phyloP scores from a whole-genome alignment of 1,139 yeast genomes.

The Magnusiomyces fungicola region DNA sequence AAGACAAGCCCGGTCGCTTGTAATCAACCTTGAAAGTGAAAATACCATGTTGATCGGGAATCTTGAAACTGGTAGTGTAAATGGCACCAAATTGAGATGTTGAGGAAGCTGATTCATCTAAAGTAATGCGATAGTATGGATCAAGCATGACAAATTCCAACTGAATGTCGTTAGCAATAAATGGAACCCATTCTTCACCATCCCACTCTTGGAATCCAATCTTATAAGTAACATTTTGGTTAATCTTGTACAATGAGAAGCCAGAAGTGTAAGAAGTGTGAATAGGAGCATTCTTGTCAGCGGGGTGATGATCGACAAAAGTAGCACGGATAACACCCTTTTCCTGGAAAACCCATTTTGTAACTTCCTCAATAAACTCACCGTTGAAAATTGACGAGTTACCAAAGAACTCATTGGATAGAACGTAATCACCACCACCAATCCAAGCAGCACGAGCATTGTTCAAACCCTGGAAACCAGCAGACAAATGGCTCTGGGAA shows the following conservation, averaged over 20 bases:
- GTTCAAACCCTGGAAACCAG: constrained; percentile 73
- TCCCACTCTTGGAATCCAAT: constrained; percentile 45
- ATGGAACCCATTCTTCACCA: constrained; percentile 65
- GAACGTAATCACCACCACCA: constrained; percentile 55
- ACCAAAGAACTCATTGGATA: not conserved
- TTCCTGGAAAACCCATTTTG: constrained; percentile 72
- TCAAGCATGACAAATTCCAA: constrained; percentile 85
- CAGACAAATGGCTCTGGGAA: constrained; percentile 65
- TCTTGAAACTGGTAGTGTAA: constrained; percentile 51
- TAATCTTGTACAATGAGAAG: constrained; percentile 53
- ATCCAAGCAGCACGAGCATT: constrained; percentile 80
- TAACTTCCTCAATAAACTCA: constrained; percentile 42
- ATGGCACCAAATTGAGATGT: constrained; percentile 31
- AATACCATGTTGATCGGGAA: constrained; percentile 97
- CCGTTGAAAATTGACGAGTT: constrained; percentile 23
- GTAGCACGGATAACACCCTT: constrained; percentile 55
- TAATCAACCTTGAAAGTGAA: constrained; percentile 80
- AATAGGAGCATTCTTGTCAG: constrained; percentile 19
- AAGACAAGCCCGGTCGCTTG: constrained; percentile 71
- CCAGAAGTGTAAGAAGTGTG: constrained; percentile 23
- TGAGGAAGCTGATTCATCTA: constrained; percentile 27
- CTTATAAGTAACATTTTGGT: constrained; percentile 36
- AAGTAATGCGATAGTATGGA: constrained; percentile 77
- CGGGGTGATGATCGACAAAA: constrained; percentile 39
- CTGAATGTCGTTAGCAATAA: constrained; percentile 55